phyloP scores from a whole-genome alignment of 805 yeast species.

The Ogataea kodamae region DNA sequence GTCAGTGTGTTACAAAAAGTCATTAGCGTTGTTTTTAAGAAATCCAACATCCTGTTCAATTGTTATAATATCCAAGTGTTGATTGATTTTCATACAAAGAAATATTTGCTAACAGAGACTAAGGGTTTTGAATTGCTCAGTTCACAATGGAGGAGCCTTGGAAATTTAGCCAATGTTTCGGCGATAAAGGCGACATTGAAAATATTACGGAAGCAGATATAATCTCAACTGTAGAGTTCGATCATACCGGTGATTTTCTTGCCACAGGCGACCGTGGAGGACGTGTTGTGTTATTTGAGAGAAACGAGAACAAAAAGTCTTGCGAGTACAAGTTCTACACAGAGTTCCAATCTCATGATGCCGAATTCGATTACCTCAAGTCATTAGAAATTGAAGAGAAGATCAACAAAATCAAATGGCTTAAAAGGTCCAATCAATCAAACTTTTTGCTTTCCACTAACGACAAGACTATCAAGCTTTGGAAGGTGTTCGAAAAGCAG shows the following conservation, averaged over 20 bases:
- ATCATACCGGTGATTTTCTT: conserved; percentile 86
- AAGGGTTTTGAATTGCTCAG: conserved; percentile 4
- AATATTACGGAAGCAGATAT: conserved; percentile 95
- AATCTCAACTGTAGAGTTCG: conserved; percentile 95
- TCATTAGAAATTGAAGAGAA: conserved; percentile 96
- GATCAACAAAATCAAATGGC: conserved; percentile 97
- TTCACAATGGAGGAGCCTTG: conserved; percentile 40
- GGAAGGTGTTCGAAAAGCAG: conserved; percentile 93
- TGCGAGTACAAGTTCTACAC: conserved; percentile 96
- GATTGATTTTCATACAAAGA: conserved; percentile 6
- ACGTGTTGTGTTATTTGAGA: conserved; percentile 90
- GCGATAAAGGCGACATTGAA: conserved; percentile 96
- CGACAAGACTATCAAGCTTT: conserved; percentile 96
- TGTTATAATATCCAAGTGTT: conserved; percentile 1
- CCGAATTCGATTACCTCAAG: conserved; percentile 95
- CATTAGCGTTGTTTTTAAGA: conserved; percentile 1
- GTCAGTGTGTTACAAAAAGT: conserved; percentile 1
- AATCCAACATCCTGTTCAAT: background rate
- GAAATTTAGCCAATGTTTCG: conserved; percentile 97
- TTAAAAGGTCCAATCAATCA: conserved; percentile 82
- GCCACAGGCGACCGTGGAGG: conserved; percentile 99
- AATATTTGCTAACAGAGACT: conserved; percentile 5
- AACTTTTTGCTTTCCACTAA: conserved; percentile 87
- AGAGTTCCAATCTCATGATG: conserved; percentile 97
- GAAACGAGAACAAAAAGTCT: conserved; percentile 69